These are phyloP conservation scores for Schwanniomyces yamadae DNA, from an alignment of 805 yeast species.

Conservation along the genomic window DNA sequence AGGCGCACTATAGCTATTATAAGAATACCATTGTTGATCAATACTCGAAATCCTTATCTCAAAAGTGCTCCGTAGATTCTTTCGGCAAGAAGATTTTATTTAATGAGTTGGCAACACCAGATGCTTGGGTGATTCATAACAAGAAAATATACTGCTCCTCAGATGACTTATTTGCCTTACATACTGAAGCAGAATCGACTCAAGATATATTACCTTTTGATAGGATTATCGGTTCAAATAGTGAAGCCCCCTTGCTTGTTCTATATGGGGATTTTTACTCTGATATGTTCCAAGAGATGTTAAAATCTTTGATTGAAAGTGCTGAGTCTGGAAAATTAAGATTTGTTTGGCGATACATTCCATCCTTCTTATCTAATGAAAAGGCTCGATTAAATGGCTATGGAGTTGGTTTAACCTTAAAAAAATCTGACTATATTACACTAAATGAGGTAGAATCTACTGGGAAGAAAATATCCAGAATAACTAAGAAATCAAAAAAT, in stretches of 20 bases:
- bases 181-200: conserved; percentile 43
- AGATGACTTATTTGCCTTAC: conserved; percentile 77
- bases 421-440: conserved; percentile 65
- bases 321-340: conserved; percentile 65
- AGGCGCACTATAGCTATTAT: conserved; percentile 61
- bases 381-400: conserved; percentile 52
- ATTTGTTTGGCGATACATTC: conserved; percentile 74
- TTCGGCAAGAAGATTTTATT: conserved; percentile 30
- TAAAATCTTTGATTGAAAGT: conserved; percentile 55
- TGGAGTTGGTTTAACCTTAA: conserved; percentile 63
- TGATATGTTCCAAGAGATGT: conserved; percentile 53
- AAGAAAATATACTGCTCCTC: conserved; percentile 59
- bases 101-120: conserved; percentile 13
- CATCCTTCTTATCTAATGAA: conserved; percentile 17
- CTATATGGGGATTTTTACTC: conserved; percentile 66
- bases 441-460: conserved; percentile 66
- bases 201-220: conserved; percentile 48
- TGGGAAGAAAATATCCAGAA: neutral
- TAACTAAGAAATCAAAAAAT: neutral
- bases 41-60: conserved; percentile 14
- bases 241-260: conserved; percentile 50
- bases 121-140: conserved; percentile 54
- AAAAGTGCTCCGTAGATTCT: conserved; percentile 27
- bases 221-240: conserved; percentile 58
- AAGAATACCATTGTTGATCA: conserved; percentile 22